A percentile compares a stretch with the other conserved stretches of the same genome.
These are phyloP conservation scores for Ambispora gerdemannii DNA, from an alignment of 192 early-diverging fungal species.

Conservation along the genomic window DNA sequence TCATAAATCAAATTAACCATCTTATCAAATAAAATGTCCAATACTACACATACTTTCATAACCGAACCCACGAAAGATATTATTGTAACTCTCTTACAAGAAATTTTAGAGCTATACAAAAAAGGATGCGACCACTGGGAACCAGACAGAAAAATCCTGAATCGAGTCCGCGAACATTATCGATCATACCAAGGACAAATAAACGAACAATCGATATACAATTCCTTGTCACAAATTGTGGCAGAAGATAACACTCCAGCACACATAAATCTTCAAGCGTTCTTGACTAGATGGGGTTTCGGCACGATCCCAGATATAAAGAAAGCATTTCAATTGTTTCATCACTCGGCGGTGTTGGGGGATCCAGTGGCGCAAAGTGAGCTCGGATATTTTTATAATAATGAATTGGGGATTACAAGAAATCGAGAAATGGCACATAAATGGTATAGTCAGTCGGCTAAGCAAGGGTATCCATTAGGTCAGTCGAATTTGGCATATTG, in stretches of 20 bases:
- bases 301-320: conserved; percentile 40
- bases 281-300: conserved; percentile 49
- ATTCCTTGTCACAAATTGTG: not conserved
- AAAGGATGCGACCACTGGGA: not conserved
- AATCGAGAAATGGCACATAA: conserved; percentile 46
- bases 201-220: not conserved
- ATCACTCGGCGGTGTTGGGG: not conserved
- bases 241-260: not conserved
- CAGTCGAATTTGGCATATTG: conserved; percentile 79
- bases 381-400: not conserved
- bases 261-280: not conserved
- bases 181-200: no score
- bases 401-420: not conserved
- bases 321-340: not conserved
- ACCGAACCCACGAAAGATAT: no score
- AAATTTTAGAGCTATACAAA: not conserved
- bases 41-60: no score
- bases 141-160: not conserved
- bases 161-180: not conserved
- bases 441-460: conserved; percentile 54
- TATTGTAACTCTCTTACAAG: no score
- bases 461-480: conserved; percentile 57
- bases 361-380: not conserved
- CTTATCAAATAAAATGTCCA: no score
- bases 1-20: no score